Conservation (phyloP, 2,329 filamentous ascomycete species). For the Dactylonectria macrodidyma region DNA sequence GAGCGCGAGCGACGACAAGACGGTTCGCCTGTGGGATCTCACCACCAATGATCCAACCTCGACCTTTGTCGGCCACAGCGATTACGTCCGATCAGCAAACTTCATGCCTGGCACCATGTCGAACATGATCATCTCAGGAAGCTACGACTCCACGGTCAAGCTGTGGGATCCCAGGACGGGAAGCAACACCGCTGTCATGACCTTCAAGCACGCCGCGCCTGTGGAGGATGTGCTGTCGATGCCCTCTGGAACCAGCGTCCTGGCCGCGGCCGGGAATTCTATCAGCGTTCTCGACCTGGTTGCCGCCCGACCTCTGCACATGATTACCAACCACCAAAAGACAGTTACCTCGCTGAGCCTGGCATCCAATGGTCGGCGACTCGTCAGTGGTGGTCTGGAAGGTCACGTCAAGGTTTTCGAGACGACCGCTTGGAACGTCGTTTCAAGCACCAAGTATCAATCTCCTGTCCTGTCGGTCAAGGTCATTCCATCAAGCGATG, state of each 20-base stretch:
- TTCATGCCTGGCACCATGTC: conserved; percentile 85
- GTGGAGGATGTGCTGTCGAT: conserved; percentile 92
- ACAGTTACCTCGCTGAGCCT: conserved; percentile 91
- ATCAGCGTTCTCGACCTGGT: conserved; percentile 95
- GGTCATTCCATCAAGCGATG: conserved; percentile 69
- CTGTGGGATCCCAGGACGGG: conserved; percentile 91
- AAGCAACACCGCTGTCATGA: conserved; percentile 80
- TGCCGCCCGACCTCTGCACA: conserved; percentile 87
- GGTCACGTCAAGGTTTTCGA: conserved; percentile 98
- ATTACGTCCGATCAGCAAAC: conserved; percentile 90
- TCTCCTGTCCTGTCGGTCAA: conserved; percentile 89
- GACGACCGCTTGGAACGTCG: conserved; percentile 94
- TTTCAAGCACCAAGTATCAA: conserved; percentile 94
- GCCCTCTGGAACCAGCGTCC: conserved; percentile 86
- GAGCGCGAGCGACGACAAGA: conserved; percentile 92
- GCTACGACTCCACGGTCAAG: conserved; percentile 94
- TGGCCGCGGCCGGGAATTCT: conserved; percentile 87
- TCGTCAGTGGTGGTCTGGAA: conserved; percentile 91
- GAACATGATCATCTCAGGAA: conserved; percentile 88
- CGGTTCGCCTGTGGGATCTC: conserved; percentile 94
- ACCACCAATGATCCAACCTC: conserved; percentile 82
- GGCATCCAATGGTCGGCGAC: conserved; percentile 83
- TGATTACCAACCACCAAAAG: conserved; percentile 97
- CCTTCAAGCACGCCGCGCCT: conserved; percentile 93
- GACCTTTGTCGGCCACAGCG: conserved; percentile 88